A percentile compares a stretch with the other conserved stretches of the same genome.
These are phyloP conservation scores for Colletotrichum musicola DNA, from an alignment of 2,329 filamentous ascomycete species.

Conservation along the genomic window DNA sequence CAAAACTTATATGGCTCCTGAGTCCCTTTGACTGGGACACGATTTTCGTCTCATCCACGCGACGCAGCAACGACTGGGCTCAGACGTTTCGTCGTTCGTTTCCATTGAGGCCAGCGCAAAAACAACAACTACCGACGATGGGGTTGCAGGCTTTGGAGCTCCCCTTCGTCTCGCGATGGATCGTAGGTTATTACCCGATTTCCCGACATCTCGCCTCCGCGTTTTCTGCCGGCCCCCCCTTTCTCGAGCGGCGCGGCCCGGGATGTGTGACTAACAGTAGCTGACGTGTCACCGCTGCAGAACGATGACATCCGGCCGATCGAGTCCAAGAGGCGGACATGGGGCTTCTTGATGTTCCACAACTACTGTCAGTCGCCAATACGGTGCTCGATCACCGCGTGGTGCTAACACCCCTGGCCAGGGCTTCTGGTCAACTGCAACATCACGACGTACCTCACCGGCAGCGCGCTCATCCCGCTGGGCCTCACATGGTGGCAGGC, in stretches of 20 bases:
- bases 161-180: slow-evolving; percentile 49
- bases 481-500: slow-evolving; percentile 58
- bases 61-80: background rate
- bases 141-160: slow-evolving; percentile 44
- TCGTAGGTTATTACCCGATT: slow-evolving; percentile 41
- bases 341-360: slow-evolving; percentile 57
- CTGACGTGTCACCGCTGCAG: slow-evolving; percentile 40
- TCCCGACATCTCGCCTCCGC: slow-evolving; percentile 4
- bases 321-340: slow-evolving; percentile 56
- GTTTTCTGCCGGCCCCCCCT: background rate
- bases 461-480: slow-evolving; percentile 56
- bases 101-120: no score
- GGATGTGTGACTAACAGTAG: background rate
- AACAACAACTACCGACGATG: slow-evolving; percentile 36
- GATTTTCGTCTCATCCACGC: no score
- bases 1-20: slow-evolving; percentile 14
- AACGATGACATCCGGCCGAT: slow-evolving; percentile 66
- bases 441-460: slow-evolving; percentile 56
- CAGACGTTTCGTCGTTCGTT: background rate
- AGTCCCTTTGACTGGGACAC: background rate
- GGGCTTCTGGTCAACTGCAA: slow-evolving; percentile 62
- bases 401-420: slow-evolving; percentile 38
- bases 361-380: slow-evolving; percentile 54
- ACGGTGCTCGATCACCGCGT: no score
- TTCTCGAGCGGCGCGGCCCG: background rate